A percentile compares a stretch with the other conserved stretches of the same genome.
These are phyloP conservation scores for Penicillium sp. DNA, from an alignment of 2,329 filamentous ascomycete species.

Conservation along the genomic window DNA sequence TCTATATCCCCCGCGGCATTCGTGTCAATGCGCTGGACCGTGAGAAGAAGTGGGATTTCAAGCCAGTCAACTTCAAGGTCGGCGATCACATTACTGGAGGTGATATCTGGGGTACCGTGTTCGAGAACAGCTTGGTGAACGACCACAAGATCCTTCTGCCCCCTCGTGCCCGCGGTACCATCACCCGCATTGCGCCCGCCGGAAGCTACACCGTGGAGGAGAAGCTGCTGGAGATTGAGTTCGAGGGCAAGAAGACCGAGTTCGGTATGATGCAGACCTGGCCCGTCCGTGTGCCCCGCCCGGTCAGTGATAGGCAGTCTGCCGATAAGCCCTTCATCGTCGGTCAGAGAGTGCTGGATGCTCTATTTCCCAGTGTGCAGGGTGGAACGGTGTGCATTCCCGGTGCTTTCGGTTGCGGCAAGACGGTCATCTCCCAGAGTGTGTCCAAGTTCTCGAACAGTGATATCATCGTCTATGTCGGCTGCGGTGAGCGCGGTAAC, in stretches of 20 bases:
- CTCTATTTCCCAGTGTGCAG: constrained; percentile 93
- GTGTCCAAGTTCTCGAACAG: constrained; percentile 99
- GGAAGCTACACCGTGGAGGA: constrained; percentile 93
- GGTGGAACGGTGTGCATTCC: constrained; percentile 98
- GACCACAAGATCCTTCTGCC: constrained; percentile 93
- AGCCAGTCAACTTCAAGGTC: constrained; percentile 78
- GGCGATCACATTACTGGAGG: constrained; percentile 96
- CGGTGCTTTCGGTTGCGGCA: constrained; percentile 96
- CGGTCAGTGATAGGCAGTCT: constrained; percentile 86
- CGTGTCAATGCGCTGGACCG: constrained; percentile 84
- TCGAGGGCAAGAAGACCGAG: constrained; percentile 92
- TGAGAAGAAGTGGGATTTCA: constrained; percentile 95
- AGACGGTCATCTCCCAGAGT: constrained; percentile 98
- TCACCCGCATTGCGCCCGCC: constrained; percentile 85
- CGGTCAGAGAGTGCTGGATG: constrained; percentile 93
- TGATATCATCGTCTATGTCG: constrained; percentile 98
- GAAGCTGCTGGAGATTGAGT: constrained; percentile 93
- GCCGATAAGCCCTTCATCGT: constrained; percentile 92
- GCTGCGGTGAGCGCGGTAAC: constrained; percentile 90
- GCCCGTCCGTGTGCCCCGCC: constrained; percentile 95
- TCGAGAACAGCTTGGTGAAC: constrained; percentile 91
- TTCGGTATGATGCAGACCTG: constrained; percentile 99
- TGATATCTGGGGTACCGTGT: constrained; percentile 92
- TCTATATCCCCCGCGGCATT: constrained; percentile 97
- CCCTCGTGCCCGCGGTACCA: constrained; percentile 84